Evolutionary conservation across 2,329 filamentous ascomycete species (phyloP), one percentile per base, ranked within the genome.

Genomic region (Tolypocladium tundrense): DNA sequence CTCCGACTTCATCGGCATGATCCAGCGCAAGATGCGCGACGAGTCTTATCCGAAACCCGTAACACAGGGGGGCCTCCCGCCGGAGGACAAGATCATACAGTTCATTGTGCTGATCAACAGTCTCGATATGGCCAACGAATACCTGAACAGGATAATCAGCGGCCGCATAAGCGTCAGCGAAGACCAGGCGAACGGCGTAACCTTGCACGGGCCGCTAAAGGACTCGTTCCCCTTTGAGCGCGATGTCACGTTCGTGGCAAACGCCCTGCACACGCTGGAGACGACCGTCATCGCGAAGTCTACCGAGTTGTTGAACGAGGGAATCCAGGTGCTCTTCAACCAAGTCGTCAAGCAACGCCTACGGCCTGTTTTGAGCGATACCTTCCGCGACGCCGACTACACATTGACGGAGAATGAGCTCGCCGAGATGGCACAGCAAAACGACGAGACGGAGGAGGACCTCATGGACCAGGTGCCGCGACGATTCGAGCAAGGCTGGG

Each of bases 71-170:
- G 88, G 86, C 0, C 80, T 92, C 51, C 93, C 93, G 0, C 90
- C 92, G 0, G 94, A 99, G 70, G 86, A 91, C 65, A 90, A 88
- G 65, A 88, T 97, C 62, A 84, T 97, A 55, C 81, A 88, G 4
- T 99, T 99, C 70, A 85, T 97, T 19, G 87, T 97, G 27, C 81
- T 97, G 53, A 91, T 97, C 72, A 99, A 99, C 79, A 97, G 93
- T 69, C 84, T 99, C 33, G 93, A 99, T 69, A 84, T 96, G 60
- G 88, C 91, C 11, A 90, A 90, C 61, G 91, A 97, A 68, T 99
- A 99, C 72, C 83, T 97, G 55, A 83, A 85, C 19, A 88, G 93
- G 57, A 97, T 99, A 64, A 87, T 97, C 51, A 80, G 82, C 39
- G 81, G 85, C 40, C 85, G 88, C 53, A 77, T 92, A 33, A 75